A percentile compares a stretch with the other conserved stretches of the same genome.
phyloP scores from a whole-genome alignment of 257 asterid species.

The Lantana camara region DNA sequence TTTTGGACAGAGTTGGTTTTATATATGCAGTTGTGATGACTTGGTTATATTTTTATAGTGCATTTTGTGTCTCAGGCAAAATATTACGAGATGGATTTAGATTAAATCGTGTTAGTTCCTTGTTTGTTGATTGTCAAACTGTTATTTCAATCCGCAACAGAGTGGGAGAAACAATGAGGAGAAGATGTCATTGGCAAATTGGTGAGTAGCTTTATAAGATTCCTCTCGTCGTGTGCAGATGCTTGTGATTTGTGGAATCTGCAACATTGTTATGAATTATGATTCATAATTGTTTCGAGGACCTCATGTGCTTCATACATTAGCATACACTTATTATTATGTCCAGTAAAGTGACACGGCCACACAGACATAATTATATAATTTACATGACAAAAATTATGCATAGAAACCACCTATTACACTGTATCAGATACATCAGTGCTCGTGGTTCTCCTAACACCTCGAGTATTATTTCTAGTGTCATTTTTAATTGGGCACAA shows the following conservation, averaged over 20 bases:
- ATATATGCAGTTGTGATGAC: too few species aligned
- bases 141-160: not conserved
- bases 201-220: not conserved
- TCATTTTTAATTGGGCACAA: slow-evolving; percentile 45
- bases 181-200: not conserved
- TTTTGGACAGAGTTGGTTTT: not conserved
- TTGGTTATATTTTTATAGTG: not conserved
- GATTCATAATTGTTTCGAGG: slow-evolving; percentile 12
- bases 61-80: not conserved
- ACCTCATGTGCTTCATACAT: not conserved
- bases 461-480: slow-evolving; percentile 7
- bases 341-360: slow-evolving; percentile 10
- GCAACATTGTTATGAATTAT: not conserved
- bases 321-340: slow-evolving; percentile 15
- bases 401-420: slow-evolving; percentile 11
- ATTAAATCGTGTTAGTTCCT: not conserved
- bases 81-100: too few species aligned
- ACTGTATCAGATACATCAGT: slow-evolving; percentile 17
- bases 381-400: slow-evolving; percentile 7
- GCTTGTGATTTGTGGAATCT: not conserved
- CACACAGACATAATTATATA: slow-evolving; percentile 5
- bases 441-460: slow-evolving; percentile 13
- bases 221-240: not conserved
- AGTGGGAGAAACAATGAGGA: not conserved
- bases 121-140: not conserved